Conservation (phyloP, 2,329 filamentous ascomycete species). For the Pyricularia sp. region DNA sequence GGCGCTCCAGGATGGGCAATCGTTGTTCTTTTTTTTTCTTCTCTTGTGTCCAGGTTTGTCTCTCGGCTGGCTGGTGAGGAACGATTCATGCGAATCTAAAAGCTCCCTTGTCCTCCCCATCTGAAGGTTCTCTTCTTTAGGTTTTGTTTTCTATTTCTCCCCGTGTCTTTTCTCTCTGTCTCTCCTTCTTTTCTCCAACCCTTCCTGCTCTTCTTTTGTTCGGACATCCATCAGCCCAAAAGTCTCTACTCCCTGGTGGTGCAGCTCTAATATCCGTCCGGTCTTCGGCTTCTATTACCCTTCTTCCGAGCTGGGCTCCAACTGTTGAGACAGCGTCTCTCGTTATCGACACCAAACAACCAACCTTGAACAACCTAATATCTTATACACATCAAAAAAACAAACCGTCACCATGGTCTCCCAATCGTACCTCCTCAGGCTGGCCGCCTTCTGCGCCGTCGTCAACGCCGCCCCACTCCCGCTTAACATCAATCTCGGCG, state of each 20-base stretch:
- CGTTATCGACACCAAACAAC: neutral
- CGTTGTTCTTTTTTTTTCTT: neutral
- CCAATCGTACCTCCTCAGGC: slow-evolving; percentile 4
- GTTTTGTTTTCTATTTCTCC: neutral
- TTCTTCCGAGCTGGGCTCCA: neutral
- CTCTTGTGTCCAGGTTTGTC: neutral
- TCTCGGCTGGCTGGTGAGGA: neutral
- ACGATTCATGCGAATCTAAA: neutral
- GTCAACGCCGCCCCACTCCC: slow-evolving; percentile 9
- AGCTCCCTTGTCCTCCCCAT: neutral
- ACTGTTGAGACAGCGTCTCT: neutral
- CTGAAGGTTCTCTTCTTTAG: neutral
- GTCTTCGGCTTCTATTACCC: neutral
- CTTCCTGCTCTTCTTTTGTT: neutral
- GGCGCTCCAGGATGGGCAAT: neutral
- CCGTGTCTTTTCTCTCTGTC: neutral
- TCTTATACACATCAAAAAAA: neutral
- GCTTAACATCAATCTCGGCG: slow-evolving; percentile 30
- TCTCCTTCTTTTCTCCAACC: neutral
- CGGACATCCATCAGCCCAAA: neutral
- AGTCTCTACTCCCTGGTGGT: neutral
- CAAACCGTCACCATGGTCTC: slow-evolving; percentile 3
- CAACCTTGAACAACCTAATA: neutral
- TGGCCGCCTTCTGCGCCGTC: slow-evolving; percentile 8
- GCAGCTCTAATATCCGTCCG: neutral